These are phyloP conservation scores for Stropharia rugosoannulata DNA, from an alignment of 768 basidiomycete genomes.

Conservation along the genomic window DNA sequence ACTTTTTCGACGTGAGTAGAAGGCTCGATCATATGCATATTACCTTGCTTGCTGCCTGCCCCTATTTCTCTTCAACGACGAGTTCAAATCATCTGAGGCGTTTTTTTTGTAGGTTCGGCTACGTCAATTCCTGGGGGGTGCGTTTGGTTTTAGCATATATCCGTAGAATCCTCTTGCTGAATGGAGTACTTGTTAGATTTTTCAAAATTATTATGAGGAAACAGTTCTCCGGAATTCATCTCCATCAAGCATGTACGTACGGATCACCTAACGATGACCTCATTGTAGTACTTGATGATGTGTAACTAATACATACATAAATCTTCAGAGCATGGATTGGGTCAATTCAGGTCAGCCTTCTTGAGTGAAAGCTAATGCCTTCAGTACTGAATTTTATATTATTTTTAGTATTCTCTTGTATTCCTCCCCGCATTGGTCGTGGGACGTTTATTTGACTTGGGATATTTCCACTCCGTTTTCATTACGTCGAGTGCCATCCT, in stretches of 20 bases:
- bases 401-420: constrained; percentile 53
- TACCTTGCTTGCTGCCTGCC: constrained; percentile 38
- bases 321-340: constrained; percentile 73
- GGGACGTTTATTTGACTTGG: constrained; percentile 74
- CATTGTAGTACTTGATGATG: neutral
- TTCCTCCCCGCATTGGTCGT: constrained; percentile 62
- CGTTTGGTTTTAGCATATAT: constrained; percentile 30
- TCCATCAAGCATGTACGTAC: constrained; percentile 63
- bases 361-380: neutral
- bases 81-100: constrained; percentile 24
- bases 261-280: neutral
- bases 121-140: constrained; percentile 76
- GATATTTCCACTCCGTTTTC: constrained; percentile 56
- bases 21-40: constrained; percentile 46
- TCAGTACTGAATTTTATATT: neutral
- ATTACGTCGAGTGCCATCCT: constrained; percentile 47
- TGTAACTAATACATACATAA: neutral
- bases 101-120: constrained; percentile 50
- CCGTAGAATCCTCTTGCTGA: neutral
- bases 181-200: constrained; percentile 56
- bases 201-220: constrained; percentile 71
- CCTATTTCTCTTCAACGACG: neutral
- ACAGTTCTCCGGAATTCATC: constrained; percentile 46
- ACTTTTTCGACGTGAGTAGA: constrained; percentile 48
- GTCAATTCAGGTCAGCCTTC: constrained; percentile 55